Evolutionary conservation across 2,329 filamentous ascomycete genomes (phyloP).

Genomic region (Fusarium pseudograminearum): DNA sequence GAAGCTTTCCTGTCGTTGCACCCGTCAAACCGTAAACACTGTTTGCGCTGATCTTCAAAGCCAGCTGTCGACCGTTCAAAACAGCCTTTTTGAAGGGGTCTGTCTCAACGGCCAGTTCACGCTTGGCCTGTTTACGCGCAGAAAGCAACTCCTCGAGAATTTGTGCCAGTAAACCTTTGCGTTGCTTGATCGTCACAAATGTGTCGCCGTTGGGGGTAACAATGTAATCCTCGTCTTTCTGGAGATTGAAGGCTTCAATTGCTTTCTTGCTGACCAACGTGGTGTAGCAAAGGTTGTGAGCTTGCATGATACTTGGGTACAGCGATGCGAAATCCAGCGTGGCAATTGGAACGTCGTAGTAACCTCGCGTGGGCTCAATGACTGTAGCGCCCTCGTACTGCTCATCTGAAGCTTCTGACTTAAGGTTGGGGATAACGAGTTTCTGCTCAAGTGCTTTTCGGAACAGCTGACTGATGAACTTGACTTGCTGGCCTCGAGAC

Average conservation of each 20-base stretch:
- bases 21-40: constrained; percentile 97
- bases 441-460: constrained; percentile 94
- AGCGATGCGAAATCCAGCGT: constrained; percentile 99
- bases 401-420: constrained; percentile 77
- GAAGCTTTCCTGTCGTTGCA: constrained; percentile 94
- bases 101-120: constrained; percentile 86
- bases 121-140: constrained; percentile 96
- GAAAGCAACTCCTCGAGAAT: constrained; percentile 93
- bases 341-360: constrained; percentile 94
- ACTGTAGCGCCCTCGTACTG: constrained; percentile 98
- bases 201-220: constrained; percentile 94
- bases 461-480: constrained; percentile 97
- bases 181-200: constrained; percentile 88
- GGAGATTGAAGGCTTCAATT: constrained; percentile 79
- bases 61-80: constrained; percentile 94
- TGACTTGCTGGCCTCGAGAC: constrained; percentile 93
- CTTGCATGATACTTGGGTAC: constrained; percentile 98
- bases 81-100: constrained; percentile 99
- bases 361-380: constrained; percentile 93
- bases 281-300: constrained; percentile 98
- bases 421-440: constrained; percentile 91
- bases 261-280: constrained; percentile 80
- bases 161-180: constrained; percentile 92
- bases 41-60: constrained; percentile 96
- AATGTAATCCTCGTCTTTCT: constrained; percentile 95